A percentile compares a stretch with the other conserved stretches of the same genome.
Evolutionary conservation across 2,329 filamentous ascomycete genomes (phyloP).

Genomic region (Fusarium tupiense): DNA sequence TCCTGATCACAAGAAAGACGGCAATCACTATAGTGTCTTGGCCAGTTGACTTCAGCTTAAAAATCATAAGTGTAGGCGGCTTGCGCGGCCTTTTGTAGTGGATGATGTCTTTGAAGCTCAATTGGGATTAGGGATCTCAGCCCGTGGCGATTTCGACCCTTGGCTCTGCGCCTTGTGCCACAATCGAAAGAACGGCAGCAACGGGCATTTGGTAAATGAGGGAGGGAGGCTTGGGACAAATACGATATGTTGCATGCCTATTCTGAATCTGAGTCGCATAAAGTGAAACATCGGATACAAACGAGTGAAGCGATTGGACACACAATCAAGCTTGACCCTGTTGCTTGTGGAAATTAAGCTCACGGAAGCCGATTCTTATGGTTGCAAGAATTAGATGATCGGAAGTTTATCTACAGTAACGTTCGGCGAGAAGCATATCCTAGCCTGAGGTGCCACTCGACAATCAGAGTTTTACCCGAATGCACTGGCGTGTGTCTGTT

Average conservation of each 20-base stretch:
- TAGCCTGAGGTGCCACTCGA: neutral
- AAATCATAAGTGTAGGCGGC: neutral
- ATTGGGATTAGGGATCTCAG: slow-evolving; percentile 15
- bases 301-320: slow-evolving; percentile 3
- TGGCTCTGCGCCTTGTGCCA: neutral
- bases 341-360: neutral
- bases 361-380: neutral
- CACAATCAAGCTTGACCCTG: neutral
- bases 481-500: neutral
- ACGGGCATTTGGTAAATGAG: neutral
- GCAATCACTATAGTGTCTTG: neutral
- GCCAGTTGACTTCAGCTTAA: neutral
- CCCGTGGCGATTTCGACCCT: slow-evolving; percentile 1
- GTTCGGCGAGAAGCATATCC: neutral
- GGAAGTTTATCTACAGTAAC: slow-evolving; percentile 6
- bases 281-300: neutral
- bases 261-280: neutral
- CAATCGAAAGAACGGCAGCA: neutral
- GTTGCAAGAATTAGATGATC: neutral
- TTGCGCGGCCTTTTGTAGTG: slow-evolving; percentile 16
- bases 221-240: neutral
- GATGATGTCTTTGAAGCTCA: slow-evolving; percentile 26
- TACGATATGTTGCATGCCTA: neutral
- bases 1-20: slow-evolving; percentile 14
- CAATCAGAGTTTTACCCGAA: neutral